Evolutionary conservation across 805 yeast genomes (phyloP).

Genomic region (Naumovozyma baii): DNA sequence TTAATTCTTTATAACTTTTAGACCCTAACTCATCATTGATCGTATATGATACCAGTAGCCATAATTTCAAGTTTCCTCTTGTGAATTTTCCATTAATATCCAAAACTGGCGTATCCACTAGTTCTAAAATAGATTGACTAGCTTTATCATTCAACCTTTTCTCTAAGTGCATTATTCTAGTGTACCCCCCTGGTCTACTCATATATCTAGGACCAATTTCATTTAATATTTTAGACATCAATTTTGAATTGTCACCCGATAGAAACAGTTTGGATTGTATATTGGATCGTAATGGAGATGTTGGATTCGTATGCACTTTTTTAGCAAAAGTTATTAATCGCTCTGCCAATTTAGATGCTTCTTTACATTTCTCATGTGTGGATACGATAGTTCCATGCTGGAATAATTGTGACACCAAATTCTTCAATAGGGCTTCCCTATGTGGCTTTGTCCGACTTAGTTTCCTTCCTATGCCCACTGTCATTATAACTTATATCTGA

Average conservation of each 20-base stretch:
- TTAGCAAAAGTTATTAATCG: constrained; percentile 53
- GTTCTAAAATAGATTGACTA: constrained; percentile 77
- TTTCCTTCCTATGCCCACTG: constrained; percentile 26
- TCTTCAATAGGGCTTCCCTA: constrained; percentile 48
- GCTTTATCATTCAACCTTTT: constrained; percentile 85
- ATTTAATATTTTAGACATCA: constrained; percentile 55
- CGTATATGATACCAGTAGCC: constrained; percentile 14
- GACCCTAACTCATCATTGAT: constrained; percentile 20
- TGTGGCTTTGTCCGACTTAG: constrained; percentile 39
- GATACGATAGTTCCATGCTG: constrained; percentile 65
- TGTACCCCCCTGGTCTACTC: constrained; percentile 67
- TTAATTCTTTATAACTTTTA: constrained; percentile 9
- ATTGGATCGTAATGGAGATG: constrained; percentile 16
- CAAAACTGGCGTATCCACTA: constrained; percentile 53
- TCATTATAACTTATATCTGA: constrained; percentile 11
- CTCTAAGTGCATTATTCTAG: constrained; percentile 75
- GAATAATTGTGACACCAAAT: constrained; percentile 55
- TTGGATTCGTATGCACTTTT: constrained; percentile 12
- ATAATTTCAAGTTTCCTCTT: constrained; percentile 26
- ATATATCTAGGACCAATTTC: constrained; percentile 58
- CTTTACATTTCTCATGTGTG: constrained; percentile 67
- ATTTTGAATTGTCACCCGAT: constrained; percentile 36
- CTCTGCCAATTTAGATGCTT: constrained; percentile 55
- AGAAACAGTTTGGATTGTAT: constrained; percentile 36
- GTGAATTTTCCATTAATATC: constrained; percentile 12